Conservation (phyloP, 2,329 filamentous ascomycete genomes). For the Ophiostoma australiae region DNA sequence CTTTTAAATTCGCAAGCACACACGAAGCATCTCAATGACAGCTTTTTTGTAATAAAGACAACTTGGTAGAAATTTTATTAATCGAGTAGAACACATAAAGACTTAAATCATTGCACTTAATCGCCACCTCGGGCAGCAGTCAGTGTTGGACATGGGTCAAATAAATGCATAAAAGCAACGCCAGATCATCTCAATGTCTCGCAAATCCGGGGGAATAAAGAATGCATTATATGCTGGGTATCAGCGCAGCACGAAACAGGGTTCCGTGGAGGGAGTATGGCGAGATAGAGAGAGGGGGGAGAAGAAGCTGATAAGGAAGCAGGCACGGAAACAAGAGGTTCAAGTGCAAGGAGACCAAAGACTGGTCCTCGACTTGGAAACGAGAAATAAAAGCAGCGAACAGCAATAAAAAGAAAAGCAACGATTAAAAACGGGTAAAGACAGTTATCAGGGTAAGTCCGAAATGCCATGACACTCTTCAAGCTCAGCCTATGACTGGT, state of each 20-base stretch:
- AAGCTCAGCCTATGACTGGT: slow-evolving; percentile 56
- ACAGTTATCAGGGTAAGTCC: background rate
- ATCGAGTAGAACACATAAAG: background rate
- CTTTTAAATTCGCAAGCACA: too few species aligned
- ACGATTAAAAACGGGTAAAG: background rate
- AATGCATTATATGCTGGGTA: slow-evolving; percentile 57
- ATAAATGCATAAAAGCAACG: slow-evolving; percentile 17
- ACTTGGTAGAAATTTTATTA: background rate
- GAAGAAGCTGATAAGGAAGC: slow-evolving; percentile 5
- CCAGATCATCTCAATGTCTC: slow-evolving; percentile 25
- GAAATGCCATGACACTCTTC: background rate
- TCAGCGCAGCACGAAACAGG: slow-evolving; percentile 40
- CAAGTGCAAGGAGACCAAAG: background rate
- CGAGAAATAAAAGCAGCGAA: background rate
- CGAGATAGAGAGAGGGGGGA: background rate
- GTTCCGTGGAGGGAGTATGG: slow-evolving; percentile 29
- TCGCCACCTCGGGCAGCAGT: background rate
- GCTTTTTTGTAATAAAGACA: too few species aligned
- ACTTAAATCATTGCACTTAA: background rate
- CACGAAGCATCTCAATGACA: too few species aligned
- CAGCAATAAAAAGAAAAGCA: background rate
- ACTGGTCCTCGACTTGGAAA: background rate
- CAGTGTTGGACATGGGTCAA: background rate
- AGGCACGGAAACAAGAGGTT: background rate
- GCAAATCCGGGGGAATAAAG: slow-evolving; percentile 24